Evolutionary conservation across 1,139 yeast genomes (phyloP).

Genomic region (Geotrichum klebahnii): DNA sequence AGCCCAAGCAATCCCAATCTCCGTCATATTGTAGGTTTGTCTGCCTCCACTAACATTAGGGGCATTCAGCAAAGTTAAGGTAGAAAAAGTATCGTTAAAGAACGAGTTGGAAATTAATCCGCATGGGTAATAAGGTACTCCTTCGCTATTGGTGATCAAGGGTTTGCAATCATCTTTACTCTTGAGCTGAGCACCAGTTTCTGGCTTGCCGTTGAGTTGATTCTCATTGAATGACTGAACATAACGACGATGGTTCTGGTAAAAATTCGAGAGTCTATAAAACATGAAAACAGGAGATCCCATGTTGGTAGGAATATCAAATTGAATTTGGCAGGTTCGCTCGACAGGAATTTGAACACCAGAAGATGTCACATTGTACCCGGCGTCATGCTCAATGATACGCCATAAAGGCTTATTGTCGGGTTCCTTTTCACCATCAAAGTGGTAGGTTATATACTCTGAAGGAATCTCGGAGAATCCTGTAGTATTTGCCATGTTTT

Average conservation of each 20-base stretch:
- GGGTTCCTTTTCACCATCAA: slow-evolving; percentile 40
- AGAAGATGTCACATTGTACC: slow-evolving; percentile 25
- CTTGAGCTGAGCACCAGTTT: slow-evolving; percentile 53
- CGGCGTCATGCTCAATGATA: slow-evolving; percentile 45
- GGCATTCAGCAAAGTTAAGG: slow-evolving; percentile 48
- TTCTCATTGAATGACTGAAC: slow-evolving; percentile 88
- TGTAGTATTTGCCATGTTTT: slow-evolving; percentile 50
- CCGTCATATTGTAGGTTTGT: slow-evolving; percentile 58
- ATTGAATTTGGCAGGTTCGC: slow-evolving; percentile 59
- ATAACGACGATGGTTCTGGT: slow-evolving; percentile 90
- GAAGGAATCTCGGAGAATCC: slow-evolving; percentile 59
- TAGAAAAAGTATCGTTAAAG: slow-evolving; percentile 77
- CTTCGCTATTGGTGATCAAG: slow-evolving; percentile 53
- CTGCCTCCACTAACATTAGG: slow-evolving; percentile 25
- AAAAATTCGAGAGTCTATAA: slow-evolving; percentile 76
- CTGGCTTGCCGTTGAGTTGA: slow-evolving; percentile 75
- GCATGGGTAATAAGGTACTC: slow-evolving; percentile 73
- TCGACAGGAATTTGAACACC: slow-evolving; percentile 33
- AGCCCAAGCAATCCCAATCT: slow-evolving; percentile 79
- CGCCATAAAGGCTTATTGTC: slow-evolving; percentile 61
- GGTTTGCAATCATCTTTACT: slow-evolving; percentile 90
- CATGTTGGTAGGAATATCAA: slow-evolving; percentile 69
- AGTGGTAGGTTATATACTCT: slow-evolving; percentile 51
- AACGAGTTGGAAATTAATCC: slow-evolving; percentile 91
- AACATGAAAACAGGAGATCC: slow-evolving; percentile 74